Evolutionary conservation across 108 stramenopile genomes (phyloP).

Genomic region (Seminavis robusta): DNA sequence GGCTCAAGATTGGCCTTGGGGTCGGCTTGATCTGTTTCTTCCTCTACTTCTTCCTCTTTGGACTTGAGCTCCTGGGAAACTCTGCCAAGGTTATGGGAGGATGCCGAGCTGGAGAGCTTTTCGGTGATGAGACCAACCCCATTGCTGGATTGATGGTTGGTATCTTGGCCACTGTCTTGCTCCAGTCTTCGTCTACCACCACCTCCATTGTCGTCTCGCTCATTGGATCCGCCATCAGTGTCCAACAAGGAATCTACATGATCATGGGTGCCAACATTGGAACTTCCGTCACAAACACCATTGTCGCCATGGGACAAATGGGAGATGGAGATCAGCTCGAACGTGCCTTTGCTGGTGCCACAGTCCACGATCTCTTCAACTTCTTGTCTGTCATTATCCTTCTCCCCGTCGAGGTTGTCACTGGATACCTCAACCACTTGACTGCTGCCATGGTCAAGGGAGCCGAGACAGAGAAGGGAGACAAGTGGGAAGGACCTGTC

Average conservation of each 20-base stretch:
- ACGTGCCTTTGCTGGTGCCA: slow-evolving; percentile 88
- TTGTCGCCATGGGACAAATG: slow-evolving; percentile 86
- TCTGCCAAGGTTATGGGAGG: slow-evolving; percentile 83
- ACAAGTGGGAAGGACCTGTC: slow-evolving; percentile 76
- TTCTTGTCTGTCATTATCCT: slow-evolving; percentile 74
- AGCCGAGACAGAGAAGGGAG: slow-evolving; percentile 35
- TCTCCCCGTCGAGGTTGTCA: slow-evolving; percentile 74
- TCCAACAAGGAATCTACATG: slow-evolving; percentile 80
- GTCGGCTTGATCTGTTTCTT: slow-evolving; percentile 56
- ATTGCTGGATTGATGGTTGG: slow-evolving; percentile 84
- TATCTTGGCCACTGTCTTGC: slow-evolving; percentile 76
- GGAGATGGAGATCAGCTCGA: slow-evolving; percentile 83
- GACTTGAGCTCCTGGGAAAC: slow-evolving; percentile 72
- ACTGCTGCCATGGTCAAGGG: slow-evolving; percentile 65
- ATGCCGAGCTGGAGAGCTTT: slow-evolving; percentile 72
- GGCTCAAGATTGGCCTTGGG: slow-evolving; percentile 53
- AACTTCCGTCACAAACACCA: slow-evolving; percentile 85
- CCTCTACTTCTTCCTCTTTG: slow-evolving; percentile 89
- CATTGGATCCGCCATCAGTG: slow-evolving; percentile 65
- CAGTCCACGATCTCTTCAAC: slow-evolving; percentile 93
- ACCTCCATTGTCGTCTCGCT: slow-evolving; percentile 86
- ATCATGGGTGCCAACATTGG: slow-evolving; percentile 92
- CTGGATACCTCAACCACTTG: slow-evolving; percentile 49
- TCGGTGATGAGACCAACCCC: slow-evolving; percentile 81
- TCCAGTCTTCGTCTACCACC: slow-evolving; percentile 87